These are phyloP conservation scores for Bipolaris zeicola DNA, from an alignment of 2,329 filamentous ascomycete genomes.

Conservation along the genomic window DNA sequence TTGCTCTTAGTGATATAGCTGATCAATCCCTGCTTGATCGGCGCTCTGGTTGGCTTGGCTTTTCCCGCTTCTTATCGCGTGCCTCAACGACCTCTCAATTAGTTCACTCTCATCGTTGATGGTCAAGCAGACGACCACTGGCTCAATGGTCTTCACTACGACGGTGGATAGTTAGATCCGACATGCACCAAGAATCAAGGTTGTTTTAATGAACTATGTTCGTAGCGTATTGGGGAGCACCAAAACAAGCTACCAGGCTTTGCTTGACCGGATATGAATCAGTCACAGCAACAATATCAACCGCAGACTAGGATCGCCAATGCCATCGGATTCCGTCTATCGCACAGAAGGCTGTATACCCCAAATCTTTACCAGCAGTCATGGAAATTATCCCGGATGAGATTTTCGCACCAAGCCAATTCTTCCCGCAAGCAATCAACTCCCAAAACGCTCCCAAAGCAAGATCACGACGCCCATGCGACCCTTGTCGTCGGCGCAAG, in stretches of 20 bases:
- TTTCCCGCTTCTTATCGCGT: constrained; percentile 20
- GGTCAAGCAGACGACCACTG: not conserved
- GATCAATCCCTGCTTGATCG: constrained; percentile 26
- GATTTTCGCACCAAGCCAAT: constrained; percentile 20
- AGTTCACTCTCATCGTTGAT: not conserved
- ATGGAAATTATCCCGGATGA: constrained; percentile 26
- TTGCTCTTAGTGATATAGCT: constrained; percentile 28
- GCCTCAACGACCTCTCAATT: constrained; percentile 9
- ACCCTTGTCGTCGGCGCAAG: constrained; percentile 68
- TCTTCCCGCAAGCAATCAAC: constrained; percentile 11
- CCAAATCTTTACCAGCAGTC: not conserved
- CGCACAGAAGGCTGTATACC: not conserved
- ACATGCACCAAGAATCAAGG: not conserved
- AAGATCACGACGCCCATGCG: constrained; percentile 60
- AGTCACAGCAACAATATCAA: not conserved
- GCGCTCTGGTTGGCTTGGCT: constrained; percentile 20
- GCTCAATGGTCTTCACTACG: not conserved
- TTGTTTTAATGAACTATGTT: not conserved
- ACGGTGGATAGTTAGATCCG: not conserved
- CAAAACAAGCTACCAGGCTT: not conserved
- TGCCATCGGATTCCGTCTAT: not conserved
- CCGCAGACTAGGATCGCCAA: not conserved
- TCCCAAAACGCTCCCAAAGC: constrained; percentile 14
- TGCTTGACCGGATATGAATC: not conserved
- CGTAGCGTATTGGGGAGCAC: not conserved